Percentiles rank a stretch among this genome's conserved stretches.
phyloP scores from a whole-genome alignment of 148 eudicot genomes.

The Amaranthus palmeri region DNA sequence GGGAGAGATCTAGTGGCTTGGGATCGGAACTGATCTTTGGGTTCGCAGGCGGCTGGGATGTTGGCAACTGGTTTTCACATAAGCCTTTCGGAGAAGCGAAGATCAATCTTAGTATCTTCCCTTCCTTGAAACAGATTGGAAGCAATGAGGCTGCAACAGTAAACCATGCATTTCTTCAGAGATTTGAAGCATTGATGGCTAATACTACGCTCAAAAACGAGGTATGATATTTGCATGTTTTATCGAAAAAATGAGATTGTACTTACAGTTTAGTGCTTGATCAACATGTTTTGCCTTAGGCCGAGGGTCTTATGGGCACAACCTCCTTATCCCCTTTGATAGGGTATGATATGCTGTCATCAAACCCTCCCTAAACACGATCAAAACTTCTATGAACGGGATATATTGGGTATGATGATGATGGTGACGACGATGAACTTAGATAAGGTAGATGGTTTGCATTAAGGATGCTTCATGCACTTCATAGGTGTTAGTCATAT shows the following conservation, averaged over 20 bases:
- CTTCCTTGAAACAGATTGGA: conserved; percentile 65
- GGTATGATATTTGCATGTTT: conserved; percentile 35
- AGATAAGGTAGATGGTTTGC: too few relatives aligned
- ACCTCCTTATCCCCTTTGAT: too few relatives aligned
- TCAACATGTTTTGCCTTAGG: too few relatives aligned
- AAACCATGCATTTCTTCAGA: conserved; percentile 45
- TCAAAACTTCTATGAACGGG: too few relatives aligned
- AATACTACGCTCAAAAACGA: conserved; percentile 37
- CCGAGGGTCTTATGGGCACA: too few relatives aligned
- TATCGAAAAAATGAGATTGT: not conserved
- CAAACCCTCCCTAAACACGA: too few relatives aligned
- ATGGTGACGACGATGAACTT: too few relatives aligned
- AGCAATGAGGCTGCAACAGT: conserved; percentile 45
- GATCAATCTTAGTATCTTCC: conserved; percentile 46
- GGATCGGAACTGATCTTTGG: conserved; percentile 39
- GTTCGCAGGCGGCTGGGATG: conserved; percentile 66
- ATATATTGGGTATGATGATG: too few relatives aligned
- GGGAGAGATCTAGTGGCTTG: conserved; percentile 26
- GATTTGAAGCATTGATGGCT: conserved; percentile 42
- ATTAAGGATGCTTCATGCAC: too few relatives aligned
- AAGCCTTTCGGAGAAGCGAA: conserved; percentile 52
- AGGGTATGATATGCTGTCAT: too few relatives aligned
- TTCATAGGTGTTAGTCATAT: too few relatives aligned
- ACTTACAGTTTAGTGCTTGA: not conserved
- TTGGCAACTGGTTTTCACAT: conserved; percentile 44